These are phyloP conservation scores for Colletotrichum chrysophilum DNA, from an alignment of 2,329 filamentous ascomycete species.

Conservation along the genomic window DNA sequence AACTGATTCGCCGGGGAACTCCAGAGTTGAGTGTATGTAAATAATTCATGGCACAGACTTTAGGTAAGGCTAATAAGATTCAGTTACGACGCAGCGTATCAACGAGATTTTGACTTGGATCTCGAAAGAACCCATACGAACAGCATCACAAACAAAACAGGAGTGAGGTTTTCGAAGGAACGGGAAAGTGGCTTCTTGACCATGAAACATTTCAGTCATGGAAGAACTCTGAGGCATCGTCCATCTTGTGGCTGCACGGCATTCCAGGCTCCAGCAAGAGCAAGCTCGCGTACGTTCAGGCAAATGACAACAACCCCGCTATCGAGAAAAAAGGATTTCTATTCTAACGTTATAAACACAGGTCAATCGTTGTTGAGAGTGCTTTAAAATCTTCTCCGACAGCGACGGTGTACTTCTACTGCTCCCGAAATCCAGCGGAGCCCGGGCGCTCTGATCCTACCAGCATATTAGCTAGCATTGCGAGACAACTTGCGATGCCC, in stretches of 20 bases:
- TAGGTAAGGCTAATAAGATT: not conserved
- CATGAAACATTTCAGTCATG: not conserved
- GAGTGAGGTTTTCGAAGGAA: not conserved
- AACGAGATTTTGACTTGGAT: not conserved
- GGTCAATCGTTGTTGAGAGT: no score
- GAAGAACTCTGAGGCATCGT: conserved; percentile 29
- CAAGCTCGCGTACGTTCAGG: no score
- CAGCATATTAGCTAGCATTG: no score
- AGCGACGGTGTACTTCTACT: no score
- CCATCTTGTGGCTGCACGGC: conserved; percentile 37
- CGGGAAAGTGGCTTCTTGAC: not conserved
- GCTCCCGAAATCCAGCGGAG: no score
- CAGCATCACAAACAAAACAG: not conserved
- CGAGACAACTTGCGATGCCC: no score
- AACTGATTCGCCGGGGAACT: not conserved
- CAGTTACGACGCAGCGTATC: not conserved
- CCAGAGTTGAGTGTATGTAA: not conserved
- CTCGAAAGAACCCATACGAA: not conserved
- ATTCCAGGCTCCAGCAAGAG: conserved; percentile 37
- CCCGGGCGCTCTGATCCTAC: no score
- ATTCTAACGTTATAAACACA: no score
- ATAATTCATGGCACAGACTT: conserved; percentile 11
- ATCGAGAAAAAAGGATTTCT: no score
- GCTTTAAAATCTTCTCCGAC: no score
- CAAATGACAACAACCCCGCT: no score